Evolutionary conservation across 140 eudicot genomes (phyloP).

Genomic region (Bidens hawaiensis): DNA sequence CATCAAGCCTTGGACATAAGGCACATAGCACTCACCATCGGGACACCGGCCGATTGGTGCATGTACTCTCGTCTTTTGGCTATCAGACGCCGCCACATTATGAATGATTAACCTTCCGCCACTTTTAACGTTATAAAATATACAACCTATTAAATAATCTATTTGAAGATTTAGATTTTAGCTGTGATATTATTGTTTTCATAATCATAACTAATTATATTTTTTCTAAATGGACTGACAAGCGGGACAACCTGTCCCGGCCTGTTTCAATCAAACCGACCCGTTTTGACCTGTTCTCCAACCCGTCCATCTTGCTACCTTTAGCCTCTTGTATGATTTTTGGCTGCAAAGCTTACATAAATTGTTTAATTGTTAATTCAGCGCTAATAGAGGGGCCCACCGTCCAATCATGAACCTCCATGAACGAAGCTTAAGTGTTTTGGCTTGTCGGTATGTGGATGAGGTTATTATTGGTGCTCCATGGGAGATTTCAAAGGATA

Average conservation of each 20-base stretch:
- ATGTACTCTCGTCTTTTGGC: too few species aligned
- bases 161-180: neutral
- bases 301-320: neutral
- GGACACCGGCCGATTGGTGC: too few species aligned
- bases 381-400: constrained; percentile 61
- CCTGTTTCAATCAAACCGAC: neutral
- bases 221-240: neutral
- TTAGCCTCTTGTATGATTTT: neutral
- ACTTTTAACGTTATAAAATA: too few species aligned
- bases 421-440: constrained; percentile 94
- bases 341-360: neutral
- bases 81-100: too few species aligned
- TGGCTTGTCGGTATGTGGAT: constrained; percentile 88
- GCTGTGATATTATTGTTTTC: neutral
- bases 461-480: constrained; percentile 99
- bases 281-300: neutral
- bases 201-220: neutral
- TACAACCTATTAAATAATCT: too few species aligned
- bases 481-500: constrained; percentile 71
- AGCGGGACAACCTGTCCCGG: neutral
- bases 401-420: constrained; percentile 90
- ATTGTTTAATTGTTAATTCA: constrained; percentile 26
- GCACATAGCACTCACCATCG: too few species aligned
- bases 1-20: too few species aligned
- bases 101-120: too few species aligned